Evolutionary conservation across 164 flowering plant species (phyloP).

Genomic region (Magnolia kwangsiensis): DNA sequence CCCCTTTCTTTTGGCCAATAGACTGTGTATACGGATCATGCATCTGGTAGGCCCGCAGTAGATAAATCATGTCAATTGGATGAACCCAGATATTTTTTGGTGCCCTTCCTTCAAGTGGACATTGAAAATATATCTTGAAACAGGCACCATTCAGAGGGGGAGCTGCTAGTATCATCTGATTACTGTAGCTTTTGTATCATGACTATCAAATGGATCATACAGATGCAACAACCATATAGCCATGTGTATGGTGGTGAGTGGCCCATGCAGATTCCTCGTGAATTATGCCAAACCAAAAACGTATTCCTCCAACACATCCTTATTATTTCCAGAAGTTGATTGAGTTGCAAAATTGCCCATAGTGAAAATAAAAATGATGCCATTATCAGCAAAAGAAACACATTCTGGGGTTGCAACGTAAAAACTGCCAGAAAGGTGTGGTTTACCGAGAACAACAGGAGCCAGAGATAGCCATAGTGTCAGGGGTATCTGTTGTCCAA

Average conservation of each 20-base stretch:
- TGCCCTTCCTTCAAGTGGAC: too few species aligned
- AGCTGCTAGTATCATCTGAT: too few species aligned
- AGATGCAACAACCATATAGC: background rate
- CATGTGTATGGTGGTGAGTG: background rate
- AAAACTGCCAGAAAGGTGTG: background rate
- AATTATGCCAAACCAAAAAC: too few species aligned
- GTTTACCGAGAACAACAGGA: constrained; percentile 72
- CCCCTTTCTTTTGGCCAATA: too few species aligned
- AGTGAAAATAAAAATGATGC: background rate
- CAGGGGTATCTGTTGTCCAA: constrained; percentile 74
- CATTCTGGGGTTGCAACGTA: background rate
- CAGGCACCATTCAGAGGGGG: background rate
- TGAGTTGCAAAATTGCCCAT: background rate
- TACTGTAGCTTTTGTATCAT: background rate
- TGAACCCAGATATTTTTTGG: too few species aligned
- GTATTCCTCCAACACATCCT: background rate
- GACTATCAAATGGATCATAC: background rate
- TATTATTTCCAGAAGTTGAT: background rate
- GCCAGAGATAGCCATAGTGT: constrained; percentile 86
- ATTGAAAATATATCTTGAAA: too few species aligned
- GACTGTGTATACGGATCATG: too few species aligned
- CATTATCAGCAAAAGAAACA: background rate
- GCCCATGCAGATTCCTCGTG: background rate
- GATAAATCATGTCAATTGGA: too few species aligned
- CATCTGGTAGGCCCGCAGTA: too few species aligned